A percentile compares a stretch with the other conserved stretches of the same genome.
These are phyloP conservation scores for Verticillium nonalfalfae DNA, from an alignment of 2,329 filamentous ascomycete genomes.

Conservation along the genomic window DNA sequence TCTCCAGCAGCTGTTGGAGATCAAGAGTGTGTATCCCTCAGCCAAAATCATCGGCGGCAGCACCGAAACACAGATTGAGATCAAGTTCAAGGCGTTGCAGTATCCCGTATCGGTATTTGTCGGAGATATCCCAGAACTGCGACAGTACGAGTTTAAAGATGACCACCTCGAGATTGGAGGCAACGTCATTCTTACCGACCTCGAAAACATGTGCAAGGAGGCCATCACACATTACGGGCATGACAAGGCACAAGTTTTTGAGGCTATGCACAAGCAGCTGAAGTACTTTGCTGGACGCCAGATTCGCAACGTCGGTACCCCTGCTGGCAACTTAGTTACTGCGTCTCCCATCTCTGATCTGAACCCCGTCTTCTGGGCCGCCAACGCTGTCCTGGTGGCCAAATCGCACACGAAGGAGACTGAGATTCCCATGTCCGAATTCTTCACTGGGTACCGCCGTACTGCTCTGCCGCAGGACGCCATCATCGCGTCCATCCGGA, in stretches of 20 bases:
- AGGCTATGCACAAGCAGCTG: constrained; percentile 88
- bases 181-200: constrained; percentile 85
- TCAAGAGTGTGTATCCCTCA: constrained; percentile 77
- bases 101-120: constrained; percentile 89
- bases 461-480: constrained; percentile 78
- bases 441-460: constrained; percentile 86
- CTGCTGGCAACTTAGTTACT: constrained; percentile 88
- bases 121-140: constrained; percentile 84
- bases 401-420: constrained; percentile 67
- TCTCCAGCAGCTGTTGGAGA: constrained; percentile 79
- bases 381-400: constrained; percentile 74
- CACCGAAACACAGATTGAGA: constrained; percentile 96
- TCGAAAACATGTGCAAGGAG: constrained; percentile 77
- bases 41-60: constrained; percentile 95
- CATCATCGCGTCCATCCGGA: constrained; percentile 79
- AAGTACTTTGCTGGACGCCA: constrained; percentile 92
- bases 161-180: constrained; percentile 87
- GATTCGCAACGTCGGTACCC: constrained; percentile 95
- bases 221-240: constrained; percentile 74
- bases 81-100: constrained; percentile 93
- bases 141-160: constrained; percentile 73
- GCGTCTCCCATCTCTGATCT: constrained; percentile 95
- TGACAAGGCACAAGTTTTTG: constrained; percentile 69
- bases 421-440: constrained; percentile 85
- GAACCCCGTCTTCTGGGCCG: constrained; percentile 88